Evolutionary conservation across 306 rosid species (phyloP).

Genomic region (Chamaecrista fasciculata): DNA sequence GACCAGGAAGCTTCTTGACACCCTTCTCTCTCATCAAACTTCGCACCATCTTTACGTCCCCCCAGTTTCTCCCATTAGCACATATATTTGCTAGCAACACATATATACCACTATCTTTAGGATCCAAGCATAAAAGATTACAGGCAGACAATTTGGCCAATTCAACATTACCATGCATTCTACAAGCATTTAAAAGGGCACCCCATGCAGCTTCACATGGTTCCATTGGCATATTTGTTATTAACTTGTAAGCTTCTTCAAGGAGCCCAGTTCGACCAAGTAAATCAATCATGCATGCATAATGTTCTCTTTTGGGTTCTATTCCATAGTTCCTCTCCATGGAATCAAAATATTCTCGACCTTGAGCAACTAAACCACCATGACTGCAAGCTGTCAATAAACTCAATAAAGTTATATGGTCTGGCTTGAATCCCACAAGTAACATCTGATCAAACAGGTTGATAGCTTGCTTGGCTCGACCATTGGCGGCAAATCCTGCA

Average conservation of each 20-base stretch:
- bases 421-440: conserved; percentile 41
- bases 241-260: conserved; percentile 60
- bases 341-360: conserved; percentile 50
- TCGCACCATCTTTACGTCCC: conserved; percentile 61
- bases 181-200: conserved; percentile 72
- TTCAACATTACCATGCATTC: conserved; percentile 59
- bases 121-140: conserved; percentile 58
- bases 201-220: conserved; percentile 81
- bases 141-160: conserved; percentile 57
- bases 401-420: conserved; percentile 57
- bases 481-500: conserved; percentile 64
- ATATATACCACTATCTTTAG: conserved; percentile 69
- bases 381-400: conserved; percentile 79
- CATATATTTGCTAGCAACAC: conserved; percentile 55
- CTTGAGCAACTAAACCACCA: conserved; percentile 58
- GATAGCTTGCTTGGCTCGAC: conserved; percentile 52
- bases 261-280: conserved; percentile 61
- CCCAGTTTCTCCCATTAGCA: conserved; percentile 63
- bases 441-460: conserved; percentile 54
- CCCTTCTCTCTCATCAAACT: conserved; percentile 77
- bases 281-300: conserved; percentile 73
- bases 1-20: conserved; percentile 71
- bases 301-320: conserved; percentile 61
- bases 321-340: conserved; percentile 50
- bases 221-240: conserved; percentile 65